Conservation (phyloP, 2,329 filamentous ascomycete species). For the Fusarium ambrosium region DNA sequence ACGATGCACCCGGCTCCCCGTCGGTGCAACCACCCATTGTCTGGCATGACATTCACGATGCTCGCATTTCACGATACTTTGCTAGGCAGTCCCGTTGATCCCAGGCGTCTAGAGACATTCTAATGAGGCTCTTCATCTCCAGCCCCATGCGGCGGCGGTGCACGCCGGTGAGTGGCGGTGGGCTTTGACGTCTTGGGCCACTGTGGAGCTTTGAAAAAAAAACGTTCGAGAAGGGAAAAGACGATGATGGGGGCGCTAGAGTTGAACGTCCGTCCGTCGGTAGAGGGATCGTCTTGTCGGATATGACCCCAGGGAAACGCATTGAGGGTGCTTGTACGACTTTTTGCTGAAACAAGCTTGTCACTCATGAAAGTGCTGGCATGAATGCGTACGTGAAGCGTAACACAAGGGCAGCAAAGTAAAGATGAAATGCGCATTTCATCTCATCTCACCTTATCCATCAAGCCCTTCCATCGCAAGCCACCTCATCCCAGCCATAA, state of each 20-base stretch:
- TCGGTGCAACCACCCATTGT: not conserved
- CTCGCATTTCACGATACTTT: not conserved
- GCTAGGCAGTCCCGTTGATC: not conserved
- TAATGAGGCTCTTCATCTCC: not conserved
- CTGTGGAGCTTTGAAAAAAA: not conserved
- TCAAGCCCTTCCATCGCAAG: not conserved
- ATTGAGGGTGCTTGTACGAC: not conserved
- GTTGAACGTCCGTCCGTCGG: not conserved
- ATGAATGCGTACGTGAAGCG: not conserved
- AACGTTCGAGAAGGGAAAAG: slow-evolving; percentile 8
- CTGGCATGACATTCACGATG: not conserved
- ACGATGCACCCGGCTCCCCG: not conserved
- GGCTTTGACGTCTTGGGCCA: not conserved
- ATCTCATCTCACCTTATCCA: not conserved
- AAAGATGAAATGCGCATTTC: not conserved
- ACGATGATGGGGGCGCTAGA: not conserved
- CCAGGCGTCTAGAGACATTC: not conserved
- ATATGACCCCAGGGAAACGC: not conserved
- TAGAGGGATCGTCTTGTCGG: not conserved
- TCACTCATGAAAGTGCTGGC: not conserved
- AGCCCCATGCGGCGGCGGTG: slow-evolving; percentile 10
- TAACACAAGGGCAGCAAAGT: not conserved
- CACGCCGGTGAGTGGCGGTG: slow-evolving; percentile 7
- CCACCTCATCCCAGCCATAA: slow-evolving; percentile 2
- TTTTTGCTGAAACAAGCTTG: not conserved